Evolutionary conservation across 2,329 filamentous ascomycete species (phyloP).

Genomic region (Cryphonectria parasitica): DNA sequence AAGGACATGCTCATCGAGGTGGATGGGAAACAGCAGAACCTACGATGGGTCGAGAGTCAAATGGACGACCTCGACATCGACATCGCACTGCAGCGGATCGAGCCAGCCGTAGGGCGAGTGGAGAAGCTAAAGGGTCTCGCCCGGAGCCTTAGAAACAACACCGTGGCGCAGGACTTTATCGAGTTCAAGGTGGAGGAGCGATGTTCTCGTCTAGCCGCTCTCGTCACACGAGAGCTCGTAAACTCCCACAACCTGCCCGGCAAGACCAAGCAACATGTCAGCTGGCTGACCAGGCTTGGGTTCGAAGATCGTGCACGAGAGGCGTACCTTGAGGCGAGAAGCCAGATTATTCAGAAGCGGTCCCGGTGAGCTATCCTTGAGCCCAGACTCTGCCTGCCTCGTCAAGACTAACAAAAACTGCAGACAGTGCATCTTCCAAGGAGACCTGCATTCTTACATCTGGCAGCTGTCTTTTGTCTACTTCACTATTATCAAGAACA

Average conservation of each 20-base stretch:
- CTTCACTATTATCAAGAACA: constrained; percentile 93
- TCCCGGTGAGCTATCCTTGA: constrained; percentile 65
- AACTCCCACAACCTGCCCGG: constrained; percentile 76
- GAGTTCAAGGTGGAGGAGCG: constrained; percentile 88
- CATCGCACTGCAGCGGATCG: constrained; percentile 87
- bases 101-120: constrained; percentile 79
- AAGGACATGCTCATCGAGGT: constrained; percentile 93
- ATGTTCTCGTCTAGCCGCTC: constrained; percentile 73
- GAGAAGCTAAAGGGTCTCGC: constrained; percentile 84
- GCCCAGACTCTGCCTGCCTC: constrained; percentile 24
- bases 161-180: constrained; percentile 88
- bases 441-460: constrained; percentile 89
- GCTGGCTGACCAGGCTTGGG: constrained; percentile 83
- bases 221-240: constrained; percentile 77
- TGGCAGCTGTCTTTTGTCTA: constrained; percentile 96
- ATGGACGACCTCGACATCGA: constrained; percentile 97
- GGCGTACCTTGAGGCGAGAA: constrained; percentile 80
- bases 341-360: constrained; percentile 77
- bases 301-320: constrained; percentile 90
- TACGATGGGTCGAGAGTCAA: constrained; percentile 93
- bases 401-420: constrained; percentile 32
- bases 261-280: constrained; percentile 79
- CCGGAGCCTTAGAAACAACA: constrained; percentile 80
- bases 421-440: constrained; percentile 94
- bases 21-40: constrained; percentile 93